Base-by-base conservation (phyloP, 2,329 filamentous ascomycete species). In the Xylaria sp. region DNA sequence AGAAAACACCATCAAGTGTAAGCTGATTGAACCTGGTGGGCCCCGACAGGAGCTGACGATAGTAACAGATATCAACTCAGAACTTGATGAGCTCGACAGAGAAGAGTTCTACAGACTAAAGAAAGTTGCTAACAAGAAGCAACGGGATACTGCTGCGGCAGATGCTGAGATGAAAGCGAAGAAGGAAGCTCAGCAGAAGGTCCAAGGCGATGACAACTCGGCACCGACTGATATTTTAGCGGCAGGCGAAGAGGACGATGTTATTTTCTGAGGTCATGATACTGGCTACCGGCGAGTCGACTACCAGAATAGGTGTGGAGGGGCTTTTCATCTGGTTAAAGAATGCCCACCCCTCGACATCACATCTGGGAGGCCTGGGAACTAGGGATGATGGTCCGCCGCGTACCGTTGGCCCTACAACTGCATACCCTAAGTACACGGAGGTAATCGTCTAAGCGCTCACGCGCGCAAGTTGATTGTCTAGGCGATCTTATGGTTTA, bases 1-100 rank as follows among this genome's bases (percentile, higher is more conserved):
- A 13, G 94, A 99, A 73, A 99, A 97, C 69, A 99, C 94, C n/a
- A 99, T 99, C 79, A 97, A 96, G 77, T 99, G 87, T 87, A 76
- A 63, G 82, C 66, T 34, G 40, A 9, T 7, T 40, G 11, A 26
- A 8, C 17, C 20, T 22, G 4, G 13, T 11, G 20, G 16, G 2
- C 1, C 1, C 1, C 38, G 9, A 38, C 8, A 52, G 34, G 19
- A 26, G 20, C 62, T 63, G 44, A 63, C 41, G 63, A 24, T 4
- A n/a, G 9, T 6, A 17, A 24, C 54, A 89, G 86, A 97, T 70
- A 97, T 97, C 81, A 97, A 97, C 77, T 96, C 93, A 1, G 94
- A 99, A 72, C 84, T 99, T 16, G 94, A 99, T 70, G 94, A 99
- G 76, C 81, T 99, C 46, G 95, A 97, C 75, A 86, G 94, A 79